phyloP scores from a whole-genome alignment of 225 moss, liverwort and hornwort species.

The Marchantia polymorpha region DNA sequence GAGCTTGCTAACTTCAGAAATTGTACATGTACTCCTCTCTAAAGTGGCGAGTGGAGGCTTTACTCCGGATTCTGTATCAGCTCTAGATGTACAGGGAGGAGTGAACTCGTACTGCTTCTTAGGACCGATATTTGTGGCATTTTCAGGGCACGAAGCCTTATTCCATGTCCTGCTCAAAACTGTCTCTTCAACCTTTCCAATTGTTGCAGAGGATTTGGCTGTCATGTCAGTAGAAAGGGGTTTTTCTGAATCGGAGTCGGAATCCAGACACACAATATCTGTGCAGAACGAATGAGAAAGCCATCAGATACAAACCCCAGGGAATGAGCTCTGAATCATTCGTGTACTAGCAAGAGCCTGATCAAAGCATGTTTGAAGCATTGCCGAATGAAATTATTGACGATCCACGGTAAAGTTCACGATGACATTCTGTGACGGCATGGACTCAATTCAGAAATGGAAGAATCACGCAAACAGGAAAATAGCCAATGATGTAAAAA shows the following conservation, averaged over 20 bases:
- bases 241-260: constrained; percentile 39
- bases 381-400: neutral
- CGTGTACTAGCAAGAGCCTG: neutral
- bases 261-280: constrained; percentile 35
- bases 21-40: neutral
- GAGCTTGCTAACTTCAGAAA: neutral
- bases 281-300: constrained; percentile 1
- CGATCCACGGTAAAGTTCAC: neutral
- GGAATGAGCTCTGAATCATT: neutral
- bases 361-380: too few relatives aligned
- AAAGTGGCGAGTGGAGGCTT: neutral
- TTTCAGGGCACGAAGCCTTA: neutral
- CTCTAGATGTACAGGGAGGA: neutral
- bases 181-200: neutral
- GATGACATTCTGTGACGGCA: neutral
- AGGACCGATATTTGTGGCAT: neutral
- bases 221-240: neutral
- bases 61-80: neutral
- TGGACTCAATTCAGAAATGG: neutral
- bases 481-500: neutral
- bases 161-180: neutral
- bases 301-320: constrained; percentile 7
- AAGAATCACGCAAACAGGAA: neutral
- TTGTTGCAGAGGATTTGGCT: neutral
- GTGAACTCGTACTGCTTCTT: neutral